Evolutionary conservation across 1,139 yeast genomes (phyloP).

Genomic region (Chernovozyma aurita): DNA sequence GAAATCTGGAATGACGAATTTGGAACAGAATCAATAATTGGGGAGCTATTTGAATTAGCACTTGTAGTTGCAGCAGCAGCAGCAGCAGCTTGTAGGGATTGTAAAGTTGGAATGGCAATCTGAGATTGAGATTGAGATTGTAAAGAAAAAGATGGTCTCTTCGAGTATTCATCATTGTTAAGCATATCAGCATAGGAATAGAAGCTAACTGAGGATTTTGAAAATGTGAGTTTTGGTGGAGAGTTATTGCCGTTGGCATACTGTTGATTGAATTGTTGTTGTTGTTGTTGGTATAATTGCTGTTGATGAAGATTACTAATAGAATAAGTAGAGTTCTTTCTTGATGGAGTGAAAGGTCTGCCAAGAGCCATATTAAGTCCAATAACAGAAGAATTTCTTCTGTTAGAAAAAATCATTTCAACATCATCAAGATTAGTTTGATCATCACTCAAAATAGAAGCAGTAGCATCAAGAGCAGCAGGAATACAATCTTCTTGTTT

Average conservation of each 20-base stretch:
- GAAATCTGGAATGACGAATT: background rate
- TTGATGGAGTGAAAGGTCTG: constrained; percentile 34
- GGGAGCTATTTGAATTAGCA: constrained; percentile 1
- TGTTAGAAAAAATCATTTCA: constrained; percentile 60
- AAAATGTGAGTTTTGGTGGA: constrained; percentile 36
- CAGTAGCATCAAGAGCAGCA: constrained; percentile 78
- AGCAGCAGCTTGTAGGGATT: constrained; percentile 2
- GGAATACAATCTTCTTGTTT: constrained; percentile 65
- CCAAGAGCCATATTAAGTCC: constrained; percentile 63
- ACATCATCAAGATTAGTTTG: constrained; percentile 59
- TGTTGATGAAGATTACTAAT: constrained; percentile 18
- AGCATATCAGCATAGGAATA: constrained; percentile 80
- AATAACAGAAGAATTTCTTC: constrained; percentile 56
- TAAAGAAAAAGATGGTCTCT: constrained; percentile 50
- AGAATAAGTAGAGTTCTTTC: constrained; percentile 38
- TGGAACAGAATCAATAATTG: too few relatives aligned
- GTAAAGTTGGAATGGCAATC: constrained; percentile 24
- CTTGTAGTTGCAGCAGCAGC: background rate
- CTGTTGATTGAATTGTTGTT: constrained; percentile 12
- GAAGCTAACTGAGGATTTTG: constrained; percentile 58
- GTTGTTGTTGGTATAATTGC: constrained; percentile 8
- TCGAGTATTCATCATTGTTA: constrained; percentile 53
- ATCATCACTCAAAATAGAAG: constrained; percentile 55
- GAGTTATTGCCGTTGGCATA: constrained; percentile 19
- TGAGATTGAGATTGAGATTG: constrained; percentile 25